Evolutionary conservation across 306 rosid species (phyloP).

Genomic region (Cucumis melo): DNA sequence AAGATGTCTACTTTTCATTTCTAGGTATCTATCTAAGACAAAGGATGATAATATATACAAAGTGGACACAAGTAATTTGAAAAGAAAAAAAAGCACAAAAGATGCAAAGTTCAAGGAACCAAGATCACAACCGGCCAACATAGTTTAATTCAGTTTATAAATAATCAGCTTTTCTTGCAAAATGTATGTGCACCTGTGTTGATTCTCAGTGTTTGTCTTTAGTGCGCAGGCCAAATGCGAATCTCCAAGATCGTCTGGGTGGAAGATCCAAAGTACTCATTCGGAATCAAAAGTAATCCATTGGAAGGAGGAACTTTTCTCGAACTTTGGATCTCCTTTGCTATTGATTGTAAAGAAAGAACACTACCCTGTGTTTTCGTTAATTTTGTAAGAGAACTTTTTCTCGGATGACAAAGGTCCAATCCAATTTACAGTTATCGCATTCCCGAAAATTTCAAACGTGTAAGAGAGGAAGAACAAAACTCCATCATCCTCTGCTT

Average conservation of each 20-base stretch:
- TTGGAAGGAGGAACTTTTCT: conserved; percentile 9
- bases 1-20: neutral
- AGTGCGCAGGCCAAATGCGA: conserved; percentile 20
- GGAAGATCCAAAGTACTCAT: conserved; percentile 12
- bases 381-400: conserved; percentile 33
- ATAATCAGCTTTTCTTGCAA: neutral
- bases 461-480: conserved; percentile 35
- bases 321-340: conserved; percentile 19
- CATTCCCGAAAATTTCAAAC: conserved; percentile 24
- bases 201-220: neutral
- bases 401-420: conserved; percentile 22
- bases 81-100: neutral
- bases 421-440: conserved; percentile 27
- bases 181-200: neutral
- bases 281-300: conserved; percentile 34
- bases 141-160: neutral
- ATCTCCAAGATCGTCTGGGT: conserved; percentile 29
- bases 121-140: neutral
- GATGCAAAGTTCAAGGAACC: neutral
- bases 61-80: neutral
- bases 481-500: conserved; percentile 27
- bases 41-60: neutral
- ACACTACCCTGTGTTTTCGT: conserved; percentile 17
- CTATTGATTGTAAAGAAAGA: conserved; percentile 26
- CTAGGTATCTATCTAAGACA: neutral